Conservation (phyloP, 2,329 filamentous ascomycete genomes). For the Aureobasidium sp. region DNA sequence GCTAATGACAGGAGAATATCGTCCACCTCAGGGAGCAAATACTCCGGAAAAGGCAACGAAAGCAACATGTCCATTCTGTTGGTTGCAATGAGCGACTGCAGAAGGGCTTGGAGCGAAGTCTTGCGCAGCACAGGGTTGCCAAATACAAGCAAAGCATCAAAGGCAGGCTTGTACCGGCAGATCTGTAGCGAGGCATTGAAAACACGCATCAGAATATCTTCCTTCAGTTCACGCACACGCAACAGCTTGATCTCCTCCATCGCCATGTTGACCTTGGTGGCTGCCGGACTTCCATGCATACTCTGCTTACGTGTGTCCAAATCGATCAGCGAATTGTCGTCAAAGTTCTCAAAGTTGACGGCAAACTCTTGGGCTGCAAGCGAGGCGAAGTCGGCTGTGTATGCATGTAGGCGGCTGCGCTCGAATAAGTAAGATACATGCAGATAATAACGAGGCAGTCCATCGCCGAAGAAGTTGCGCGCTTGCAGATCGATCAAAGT, state of each 20-base stretch:
- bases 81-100: conserved; percentile 36
- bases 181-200: conserved; percentile 77
- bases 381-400: conserved; percentile 76
- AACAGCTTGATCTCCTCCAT: conserved; percentile 31
- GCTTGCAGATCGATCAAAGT: conserved; percentile 71
- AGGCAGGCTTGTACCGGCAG: conserved; percentile 74
- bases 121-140: conserved; percentile 64
- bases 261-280: conserved; percentile 23
- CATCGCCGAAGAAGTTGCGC: conserved; percentile 59
- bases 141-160: conserved; percentile 68
- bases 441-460: conserved; percentile 75
- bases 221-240: conserved; percentile 37
- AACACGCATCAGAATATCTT: conserved; percentile 72
- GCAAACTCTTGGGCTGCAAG: conserved; percentile 35
- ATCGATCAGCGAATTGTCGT: conserved; percentile 22
- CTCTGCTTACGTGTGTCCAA: conserved; percentile 25
- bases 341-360: conserved; percentile 16
- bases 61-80: conserved; percentile 45
- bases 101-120: conserved; percentile 62
- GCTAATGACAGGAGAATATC: conserved; percentile 67
- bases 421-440: conserved; percentile 83
- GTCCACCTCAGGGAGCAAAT: conserved; percentile 70
- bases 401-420: conserved; percentile 65
- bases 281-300: conserved; percentile 25
- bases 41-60: conserved; percentile 66